Percentiles rank a stretch among this genome's conserved stretches.
Conservation (phyloP, 2,329 filamentous ascomycete species). For the Dothistroma septosporum region DNA sequence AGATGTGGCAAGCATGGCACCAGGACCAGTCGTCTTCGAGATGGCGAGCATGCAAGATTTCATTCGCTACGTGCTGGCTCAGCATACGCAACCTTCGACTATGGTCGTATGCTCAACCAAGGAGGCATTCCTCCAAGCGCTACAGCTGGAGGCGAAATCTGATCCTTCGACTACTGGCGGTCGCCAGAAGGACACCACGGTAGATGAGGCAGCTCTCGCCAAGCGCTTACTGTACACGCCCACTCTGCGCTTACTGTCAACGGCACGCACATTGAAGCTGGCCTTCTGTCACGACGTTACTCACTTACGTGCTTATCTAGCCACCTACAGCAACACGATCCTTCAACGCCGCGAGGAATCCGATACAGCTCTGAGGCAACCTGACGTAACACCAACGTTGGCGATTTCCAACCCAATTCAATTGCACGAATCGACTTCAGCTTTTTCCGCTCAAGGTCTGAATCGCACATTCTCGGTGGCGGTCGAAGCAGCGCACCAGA, state of each 20-base stretch:
- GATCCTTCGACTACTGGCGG: not conserved
- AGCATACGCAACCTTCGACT: conserved; percentile 56
- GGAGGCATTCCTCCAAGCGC: conserved; percentile 59
- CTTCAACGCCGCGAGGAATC: conserved; percentile 3
- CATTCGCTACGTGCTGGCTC: conserved; percentile 59
- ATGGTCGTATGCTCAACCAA: conserved; percentile 67
- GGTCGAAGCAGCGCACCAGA: conserved; percentile 54
- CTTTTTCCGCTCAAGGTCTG: conserved; percentile 73
- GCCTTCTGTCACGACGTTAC: conserved; percentile 72
- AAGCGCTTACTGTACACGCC: conserved; percentile 34
- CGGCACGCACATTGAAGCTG: conserved; percentile 64
- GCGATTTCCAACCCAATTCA: conserved; percentile 63
- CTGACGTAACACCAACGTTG: conserved; percentile 43
- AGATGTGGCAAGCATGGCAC: conserved; percentile 10
- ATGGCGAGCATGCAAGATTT: conserved; percentile 47
- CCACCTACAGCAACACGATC: conserved; percentile 17
- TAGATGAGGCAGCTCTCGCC: not conserved
- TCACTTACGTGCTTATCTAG: conserved; percentile 70
- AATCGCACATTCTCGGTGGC: conserved; percentile 58
- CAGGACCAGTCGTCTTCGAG: conserved; percentile 38
- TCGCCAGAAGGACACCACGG: not conserved
- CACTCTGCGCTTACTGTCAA: conserved; percentile 65
- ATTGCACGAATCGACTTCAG: conserved; percentile 63
- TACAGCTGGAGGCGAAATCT: conserved; percentile 34
- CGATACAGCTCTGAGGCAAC: conserved; percentile 11